A percentile compares a stretch with the other conserved stretches of the same genome.
Conservation (phyloP, 768 basidiomycete genomes). For the Scleroderma bovista region DNA sequence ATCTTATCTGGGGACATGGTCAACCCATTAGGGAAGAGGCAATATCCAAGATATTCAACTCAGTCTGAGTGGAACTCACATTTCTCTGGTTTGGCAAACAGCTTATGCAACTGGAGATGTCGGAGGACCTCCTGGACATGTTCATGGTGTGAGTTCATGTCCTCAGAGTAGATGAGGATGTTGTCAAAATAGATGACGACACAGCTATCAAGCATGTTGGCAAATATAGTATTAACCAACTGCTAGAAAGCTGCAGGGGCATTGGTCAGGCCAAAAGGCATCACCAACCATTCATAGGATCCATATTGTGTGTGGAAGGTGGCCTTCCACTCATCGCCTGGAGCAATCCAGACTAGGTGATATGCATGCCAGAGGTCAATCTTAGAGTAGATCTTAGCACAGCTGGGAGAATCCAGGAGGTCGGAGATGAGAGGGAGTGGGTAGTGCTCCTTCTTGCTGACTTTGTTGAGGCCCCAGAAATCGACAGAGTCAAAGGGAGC, state of each 20-base stretch:
- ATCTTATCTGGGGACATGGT: not conserved
- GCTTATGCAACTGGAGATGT: not conserved
- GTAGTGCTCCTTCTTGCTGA: not conserved
- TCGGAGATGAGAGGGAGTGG: not conserved
- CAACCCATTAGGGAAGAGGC: not conserved
- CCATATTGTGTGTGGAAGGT: not conserved
- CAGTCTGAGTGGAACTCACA: not conserved
- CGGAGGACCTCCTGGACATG: not conserved
- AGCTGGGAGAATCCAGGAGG: not conserved
- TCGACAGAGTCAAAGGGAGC: conserved; percentile 12
- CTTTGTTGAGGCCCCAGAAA: not conserved
- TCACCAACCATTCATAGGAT: conserved; percentile 21
- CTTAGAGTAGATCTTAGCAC: not conserved
- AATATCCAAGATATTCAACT: not conserved
- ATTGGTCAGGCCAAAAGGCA: conserved; percentile 8
- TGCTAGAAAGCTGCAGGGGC: conserved; percentile 27
- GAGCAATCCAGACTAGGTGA: not conserved
- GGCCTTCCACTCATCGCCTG: not conserved
- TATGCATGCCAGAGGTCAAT: not conserved
- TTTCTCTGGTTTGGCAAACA: not conserved
- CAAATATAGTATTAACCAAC: conserved; percentile 24
- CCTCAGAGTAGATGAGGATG: not conserved
- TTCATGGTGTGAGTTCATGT: not conserved
- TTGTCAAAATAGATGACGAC: not conserved
- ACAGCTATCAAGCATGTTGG: conserved; percentile 19